Evolutionary conservation across 495 filamentous ascomycete species (phyloP), one percentile per base, ranked within the genome.

Genomic region (Cladorrhinum samala): DNA sequence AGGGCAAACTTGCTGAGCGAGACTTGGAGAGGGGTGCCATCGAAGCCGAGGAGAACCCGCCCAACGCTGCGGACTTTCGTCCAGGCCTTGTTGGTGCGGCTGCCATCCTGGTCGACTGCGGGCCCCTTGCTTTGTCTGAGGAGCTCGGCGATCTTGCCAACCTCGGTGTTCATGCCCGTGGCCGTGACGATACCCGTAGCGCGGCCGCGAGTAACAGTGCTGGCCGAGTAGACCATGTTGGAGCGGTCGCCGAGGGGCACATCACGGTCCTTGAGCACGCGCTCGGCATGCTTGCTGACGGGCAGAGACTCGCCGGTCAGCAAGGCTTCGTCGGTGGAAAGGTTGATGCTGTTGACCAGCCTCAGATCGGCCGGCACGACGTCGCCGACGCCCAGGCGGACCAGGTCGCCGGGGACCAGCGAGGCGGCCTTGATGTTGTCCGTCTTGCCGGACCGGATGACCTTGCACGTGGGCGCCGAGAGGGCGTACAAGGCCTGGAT

Each of bases 131-230:
- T 52, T 2, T 41, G 80, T 30, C 77, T 76, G 64, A 86, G 73
- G 5, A 79, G 80, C 17, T 76, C 72, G 36, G 88, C 88, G 60
- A 93, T 93, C 61, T 81, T 88, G 20, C 88, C 88, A 42, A 93
- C 86, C 62, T 91, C 86, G 1, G 88, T 93, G 46, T 69, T 61
- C 88, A 92, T 92, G n/a, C 84, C 88, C 9, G 83, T 87, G 47
- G 71, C 72, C 20, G 78, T 74, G 9, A 84, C 83, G 49, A 88
- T 73, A 47, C 85, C 85, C 24, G 74, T 74, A 46, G 76, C 85
- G 50, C 84, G 82, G 23, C 84, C 84, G 57, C 84, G 84, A 21
- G 80, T 79, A 38, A 88, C 77, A 11, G 75, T 83, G 33, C 82
- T 82, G 45, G 83, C 83, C 19, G 81, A 78, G 61, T 85, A 88